These are phyloP conservation scores for Galerina sulciceps DNA, from an alignment of 768 basidiomycete genomes.

Conservation along the genomic window DNA sequence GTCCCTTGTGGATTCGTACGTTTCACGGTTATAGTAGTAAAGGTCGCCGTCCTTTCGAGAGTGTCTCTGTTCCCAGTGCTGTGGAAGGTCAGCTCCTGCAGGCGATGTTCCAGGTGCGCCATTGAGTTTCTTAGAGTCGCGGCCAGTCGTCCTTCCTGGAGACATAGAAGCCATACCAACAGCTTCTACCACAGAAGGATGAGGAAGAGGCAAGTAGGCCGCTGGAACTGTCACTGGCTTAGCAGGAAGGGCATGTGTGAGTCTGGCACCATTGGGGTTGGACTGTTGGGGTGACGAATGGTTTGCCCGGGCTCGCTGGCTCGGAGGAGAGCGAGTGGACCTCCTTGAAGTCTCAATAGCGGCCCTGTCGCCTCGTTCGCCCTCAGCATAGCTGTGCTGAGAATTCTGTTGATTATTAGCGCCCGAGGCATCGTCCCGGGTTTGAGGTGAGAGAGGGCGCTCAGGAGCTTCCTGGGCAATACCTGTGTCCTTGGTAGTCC, in stretches of 20 bases:
- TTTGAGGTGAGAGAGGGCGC: constrained; percentile 12
- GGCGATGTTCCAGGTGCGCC: constrained; percentile 29
- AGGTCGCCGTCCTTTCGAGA: constrained; percentile 48
- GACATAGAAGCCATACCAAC: constrained; percentile 60
- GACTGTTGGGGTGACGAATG: constrained; percentile 27
- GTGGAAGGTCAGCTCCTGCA: constrained; percentile 43
- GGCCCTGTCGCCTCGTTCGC: constrained; percentile 6
- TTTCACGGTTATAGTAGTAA: constrained; percentile 65
- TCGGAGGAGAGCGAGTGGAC: constrained; percentile 14
- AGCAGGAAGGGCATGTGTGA: constrained; percentile 71
- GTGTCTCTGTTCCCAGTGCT: constrained; percentile 63
- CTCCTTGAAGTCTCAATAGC: not conserved
- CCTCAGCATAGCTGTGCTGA: constrained; percentile 6
- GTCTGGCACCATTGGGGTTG: constrained; percentile 35
- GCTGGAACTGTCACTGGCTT: constrained; percentile 61
- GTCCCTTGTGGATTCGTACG: constrained; percentile 62
- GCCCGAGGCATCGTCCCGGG: constrained; percentile 15
- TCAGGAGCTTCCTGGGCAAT: constrained; percentile 7
- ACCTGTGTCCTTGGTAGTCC: not conserved
- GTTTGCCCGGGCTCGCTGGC: constrained; percentile 12
- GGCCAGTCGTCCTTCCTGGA: constrained; percentile 22
- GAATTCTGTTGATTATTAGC: constrained; percentile 19
- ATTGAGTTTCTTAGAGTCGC: constrained; percentile 46
- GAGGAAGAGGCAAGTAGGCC: constrained; percentile 57
- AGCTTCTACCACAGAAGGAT: constrained; percentile 62